phyloP scores from a whole-genome alignment of 345 rosid genomes.

The Melaleuca quinquenervia region DNA sequence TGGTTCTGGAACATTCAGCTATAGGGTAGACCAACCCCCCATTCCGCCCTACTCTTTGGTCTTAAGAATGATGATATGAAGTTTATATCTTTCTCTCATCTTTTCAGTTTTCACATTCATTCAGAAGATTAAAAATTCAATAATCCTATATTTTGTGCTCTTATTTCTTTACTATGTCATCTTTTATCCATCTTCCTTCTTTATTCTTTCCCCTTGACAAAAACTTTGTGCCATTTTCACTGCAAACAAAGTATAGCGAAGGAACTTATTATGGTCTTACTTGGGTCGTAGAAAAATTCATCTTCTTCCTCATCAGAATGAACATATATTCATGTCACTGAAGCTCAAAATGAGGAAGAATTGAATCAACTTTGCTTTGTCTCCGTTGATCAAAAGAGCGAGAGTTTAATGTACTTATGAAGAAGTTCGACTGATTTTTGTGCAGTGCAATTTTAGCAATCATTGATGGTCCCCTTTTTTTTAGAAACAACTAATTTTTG shows the following conservation, averaged over 20 bases:
- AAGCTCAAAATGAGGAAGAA: neutral
- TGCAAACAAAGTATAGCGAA: neutral
- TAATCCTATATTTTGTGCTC: neutral
- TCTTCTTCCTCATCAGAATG: neutral
- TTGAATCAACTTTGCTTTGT: neutral
- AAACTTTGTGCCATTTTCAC: neutral
- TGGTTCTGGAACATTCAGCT: neutral
- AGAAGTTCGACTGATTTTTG: neutral
- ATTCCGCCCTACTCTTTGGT: neutral
- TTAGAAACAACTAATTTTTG: neutral
- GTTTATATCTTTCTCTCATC: neutral
- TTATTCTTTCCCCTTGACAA: neutral
- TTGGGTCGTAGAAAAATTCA: neutral
- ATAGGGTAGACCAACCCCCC: neutral
- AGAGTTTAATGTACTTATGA: neutral
- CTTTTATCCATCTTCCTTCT: neutral
- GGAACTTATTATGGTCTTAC: neutral
- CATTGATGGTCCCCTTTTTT: neutral
- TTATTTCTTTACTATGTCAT: neutral
- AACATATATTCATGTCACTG: neutral
- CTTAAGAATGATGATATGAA: neutral
- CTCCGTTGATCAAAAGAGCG: neutral
- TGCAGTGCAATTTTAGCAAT: neutral
- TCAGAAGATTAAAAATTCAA: neutral
- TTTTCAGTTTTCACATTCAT: neutral